These are phyloP conservation scores for Claviceps sp. DNA, from an alignment of 2,329 filamentous ascomycete species.

Conservation along the genomic window DNA sequence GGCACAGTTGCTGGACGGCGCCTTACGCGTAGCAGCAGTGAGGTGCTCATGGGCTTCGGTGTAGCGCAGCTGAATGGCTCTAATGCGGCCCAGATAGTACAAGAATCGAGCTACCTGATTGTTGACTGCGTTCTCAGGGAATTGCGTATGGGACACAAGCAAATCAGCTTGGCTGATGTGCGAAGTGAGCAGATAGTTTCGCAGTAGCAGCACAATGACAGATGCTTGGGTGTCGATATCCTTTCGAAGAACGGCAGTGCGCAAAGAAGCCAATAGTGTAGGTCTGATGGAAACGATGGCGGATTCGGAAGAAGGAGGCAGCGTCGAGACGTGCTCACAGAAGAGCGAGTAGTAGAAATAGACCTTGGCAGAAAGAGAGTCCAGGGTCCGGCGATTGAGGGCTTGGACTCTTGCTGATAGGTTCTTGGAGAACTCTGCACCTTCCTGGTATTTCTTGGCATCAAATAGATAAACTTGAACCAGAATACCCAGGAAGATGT, in stretches of 20 bases:
- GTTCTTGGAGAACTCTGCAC: conserved; percentile 70
- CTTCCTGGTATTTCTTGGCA: conserved; percentile 64
- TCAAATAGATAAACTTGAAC: conserved; percentile 83
- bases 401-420: conserved; percentile 75
- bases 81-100: conserved; percentile 93
- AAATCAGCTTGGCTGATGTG: conserved; percentile 96
- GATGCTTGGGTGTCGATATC: conserved; percentile 95
- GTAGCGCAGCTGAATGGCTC: conserved; percentile 91
- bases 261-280: conserved; percentile 71
- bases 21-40: conserved; percentile 86
- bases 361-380: conserved; percentile 84
- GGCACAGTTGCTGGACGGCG: conserved; percentile 76
- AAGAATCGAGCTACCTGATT: conserved; percentile 96
- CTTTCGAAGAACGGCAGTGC: conserved; percentile 92
- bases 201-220: conserved; percentile 84
- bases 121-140: conserved; percentile 87
- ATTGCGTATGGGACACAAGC: conserved; percentile 88
- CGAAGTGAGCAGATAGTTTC: conserved; percentile 90
- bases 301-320: conserved; percentile 79
- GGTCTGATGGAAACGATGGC: conserved; percentile 78
- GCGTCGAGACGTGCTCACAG: conserved; percentile 76
- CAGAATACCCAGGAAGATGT: conserved; percentile 78
- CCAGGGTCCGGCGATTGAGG: conserved; percentile 84
- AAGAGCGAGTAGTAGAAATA: conserved; percentile 98
- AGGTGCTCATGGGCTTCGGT: conserved; percentile 94